A percentile compares a stretch with the other conserved stretches of the same genome.
Evolutionary conservation across 2,329 filamentous ascomycete species (phyloP).

Genomic region (Claviceps africana): DNA sequence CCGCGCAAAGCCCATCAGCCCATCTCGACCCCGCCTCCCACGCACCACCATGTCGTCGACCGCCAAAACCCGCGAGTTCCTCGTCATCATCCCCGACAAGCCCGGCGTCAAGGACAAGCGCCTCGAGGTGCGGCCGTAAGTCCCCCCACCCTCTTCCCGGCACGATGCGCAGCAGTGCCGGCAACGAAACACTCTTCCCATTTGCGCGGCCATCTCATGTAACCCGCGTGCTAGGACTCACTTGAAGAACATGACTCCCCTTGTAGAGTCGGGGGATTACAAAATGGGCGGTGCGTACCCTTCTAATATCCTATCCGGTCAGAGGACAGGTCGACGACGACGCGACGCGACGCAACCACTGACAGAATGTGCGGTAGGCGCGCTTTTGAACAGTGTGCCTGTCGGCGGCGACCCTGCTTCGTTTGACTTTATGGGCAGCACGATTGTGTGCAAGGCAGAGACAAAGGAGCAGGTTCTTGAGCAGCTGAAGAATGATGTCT

Average conservation of each 20-base stretch:
- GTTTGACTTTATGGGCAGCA: constrained; percentile 61
- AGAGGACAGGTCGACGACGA: neutral
- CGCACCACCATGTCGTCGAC: constrained; percentile 19
- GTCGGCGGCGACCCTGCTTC: constrained; percentile 42
- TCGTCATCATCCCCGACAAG: constrained; percentile 56
- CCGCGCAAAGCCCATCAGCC: constrained; percentile 1
- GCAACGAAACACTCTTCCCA: neutral
- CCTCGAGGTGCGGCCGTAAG: constrained; percentile 44
- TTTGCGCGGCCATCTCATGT: too few species aligned
- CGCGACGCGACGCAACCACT: neutral
- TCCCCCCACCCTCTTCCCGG: constrained; percentile 5
- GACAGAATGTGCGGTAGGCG: constrained; percentile 32
- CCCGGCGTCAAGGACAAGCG: constrained; percentile 46
- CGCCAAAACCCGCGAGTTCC: constrained; percentile 43
- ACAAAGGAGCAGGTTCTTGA: constrained; percentile 56
- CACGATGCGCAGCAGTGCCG: neutral
- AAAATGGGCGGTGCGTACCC: constrained; percentile 48
- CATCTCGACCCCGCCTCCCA: constrained; percentile 1
- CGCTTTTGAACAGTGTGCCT: constrained; percentile 51
- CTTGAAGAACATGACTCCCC: constrained; percentile 39
- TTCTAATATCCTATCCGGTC: neutral
- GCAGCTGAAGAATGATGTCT: constrained; percentile 57
- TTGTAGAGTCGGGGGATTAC: constrained; percentile 39
- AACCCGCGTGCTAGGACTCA: constrained; percentile 25
- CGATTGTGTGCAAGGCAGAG: constrained; percentile 51